Conservation (phyloP, 257 asterid genomes). For the Nicotiana noctiflora region DNA sequence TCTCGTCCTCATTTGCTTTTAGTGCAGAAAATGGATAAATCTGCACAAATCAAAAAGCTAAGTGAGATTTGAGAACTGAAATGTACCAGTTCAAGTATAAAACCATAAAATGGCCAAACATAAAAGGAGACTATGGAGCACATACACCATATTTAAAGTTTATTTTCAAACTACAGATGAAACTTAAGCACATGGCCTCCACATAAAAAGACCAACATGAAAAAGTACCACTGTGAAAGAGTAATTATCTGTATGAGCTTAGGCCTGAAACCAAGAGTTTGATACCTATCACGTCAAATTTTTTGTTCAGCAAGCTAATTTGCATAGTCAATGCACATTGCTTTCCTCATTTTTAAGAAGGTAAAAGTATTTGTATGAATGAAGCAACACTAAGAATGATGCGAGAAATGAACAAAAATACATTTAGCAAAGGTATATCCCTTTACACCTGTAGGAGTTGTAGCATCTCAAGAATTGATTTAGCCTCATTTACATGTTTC, state of each 20-base stretch:
- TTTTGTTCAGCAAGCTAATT: constrained; percentile 84
- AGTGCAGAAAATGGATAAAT: no score
- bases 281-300: constrained; percentile 80
- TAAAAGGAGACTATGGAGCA: background rate
- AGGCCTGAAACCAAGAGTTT: constrained; percentile 68
- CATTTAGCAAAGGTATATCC: no score
- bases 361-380: no score
- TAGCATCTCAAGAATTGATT: no score
- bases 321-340: constrained; percentile 71
- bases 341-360: constrained; percentile 25
- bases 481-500: no score
- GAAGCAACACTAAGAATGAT: no score
- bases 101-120: background rate
- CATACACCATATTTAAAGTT: background rate
- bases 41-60: no score
- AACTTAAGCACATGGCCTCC: background rate
- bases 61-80: no score
- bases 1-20: no score
- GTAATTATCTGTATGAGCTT: constrained; percentile 65
- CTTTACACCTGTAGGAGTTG: no score
- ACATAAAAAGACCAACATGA: background rate
- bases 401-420: no score
- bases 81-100: background rate
- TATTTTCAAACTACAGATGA: background rate
- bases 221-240: background rate